Base-by-base conservation (phyloP, 805 yeast species). In the Lachancea sp. region DNA sequence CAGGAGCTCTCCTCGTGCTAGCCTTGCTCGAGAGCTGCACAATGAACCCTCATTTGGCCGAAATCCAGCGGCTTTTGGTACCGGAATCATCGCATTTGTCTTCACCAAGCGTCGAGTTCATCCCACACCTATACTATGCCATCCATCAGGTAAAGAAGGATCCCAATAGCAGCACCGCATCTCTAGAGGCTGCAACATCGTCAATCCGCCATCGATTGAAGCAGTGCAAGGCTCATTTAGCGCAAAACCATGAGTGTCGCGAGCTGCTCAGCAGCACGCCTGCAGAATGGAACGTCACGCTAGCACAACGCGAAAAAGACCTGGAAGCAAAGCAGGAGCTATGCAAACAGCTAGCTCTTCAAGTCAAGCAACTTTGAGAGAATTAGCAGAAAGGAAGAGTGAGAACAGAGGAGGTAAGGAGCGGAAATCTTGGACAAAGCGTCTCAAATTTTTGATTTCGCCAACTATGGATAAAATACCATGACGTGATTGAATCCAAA, bases 51-150 rank as follows among this genome's bases (percentile, higher is more conserved):
- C 41, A 36, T 30, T 26, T 42, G 30, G 46, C 46, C 15, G 41
- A 42, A 20, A 29, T 42, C 16, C 33, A 42, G 25, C n/a, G 36
- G 13, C 32, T 36, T 3, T 31, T 42, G 22, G 36, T 30, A 11
- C 41, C 46, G 15, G 27, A 37, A 19, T 20, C 46, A 7, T 37
- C 29, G 11, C 36, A 36, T 19, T 15, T 38, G 22, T 15, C 42
- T 11, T 27, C 40, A 11, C 36, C 34, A 2, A 39, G 36, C 35
- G 22, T 56, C 8, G 67, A 63, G 42, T 63, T 63, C 44, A 58
- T 63, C 32, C 66, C 67, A 16, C 64, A 60, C 45, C 51, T 63
- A 2, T 63, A 57, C 48, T 60, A 60, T 40, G 54, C 64, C 5
- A 32, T 63, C 30, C 50, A 62, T 35, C 62, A 62, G 43, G 52